Percentiles rank a stretch among this genome's conserved stretches.
phyloP scores from a whole-genome alignment of 495 filamentous ascomycete genomes.

The Cenococcum geophilum region DNA sequence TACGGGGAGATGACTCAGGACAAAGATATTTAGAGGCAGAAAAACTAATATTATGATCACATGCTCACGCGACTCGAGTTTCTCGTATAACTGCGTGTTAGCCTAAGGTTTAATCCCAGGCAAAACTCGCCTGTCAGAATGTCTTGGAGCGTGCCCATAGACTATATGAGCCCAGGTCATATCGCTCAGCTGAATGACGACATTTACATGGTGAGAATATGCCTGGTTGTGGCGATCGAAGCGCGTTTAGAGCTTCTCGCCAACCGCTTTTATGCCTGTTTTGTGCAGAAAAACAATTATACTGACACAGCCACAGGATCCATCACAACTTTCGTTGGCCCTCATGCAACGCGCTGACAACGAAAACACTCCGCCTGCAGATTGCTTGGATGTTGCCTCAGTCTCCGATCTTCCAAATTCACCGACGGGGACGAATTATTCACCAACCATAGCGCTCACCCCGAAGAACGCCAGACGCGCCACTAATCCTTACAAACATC shows the following conservation, averaged over 20 bases:
- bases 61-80: too few species aligned
- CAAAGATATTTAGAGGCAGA: too few species aligned
- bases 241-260: neutral
- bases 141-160: too few species aligned
- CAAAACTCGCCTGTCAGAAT: too few species aligned
- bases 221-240: neutral
- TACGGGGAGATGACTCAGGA: too few species aligned
- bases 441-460: neutral
- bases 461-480: neutral
- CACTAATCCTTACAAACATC: neutral
- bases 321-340: slow-evolving; percentile 1
- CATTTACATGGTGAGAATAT: neutral
- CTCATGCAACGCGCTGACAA: slow-evolving; percentile 4
- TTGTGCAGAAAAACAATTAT: neutral
- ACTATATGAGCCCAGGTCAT: too few species aligned
- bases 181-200: neutral
- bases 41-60: too few species aligned
- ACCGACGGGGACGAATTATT: neutral
- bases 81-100: too few species aligned
- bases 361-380: neutral
- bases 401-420: neutral
- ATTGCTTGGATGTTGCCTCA: neutral
- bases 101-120: too few species aligned
- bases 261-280: neutral
- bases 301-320: slow-evolving; percentile 1